phyloP scores from a whole-genome alignment of 2,329 filamentous ascomycete species.

The Berkeleyomyces rouxiae region DNA sequence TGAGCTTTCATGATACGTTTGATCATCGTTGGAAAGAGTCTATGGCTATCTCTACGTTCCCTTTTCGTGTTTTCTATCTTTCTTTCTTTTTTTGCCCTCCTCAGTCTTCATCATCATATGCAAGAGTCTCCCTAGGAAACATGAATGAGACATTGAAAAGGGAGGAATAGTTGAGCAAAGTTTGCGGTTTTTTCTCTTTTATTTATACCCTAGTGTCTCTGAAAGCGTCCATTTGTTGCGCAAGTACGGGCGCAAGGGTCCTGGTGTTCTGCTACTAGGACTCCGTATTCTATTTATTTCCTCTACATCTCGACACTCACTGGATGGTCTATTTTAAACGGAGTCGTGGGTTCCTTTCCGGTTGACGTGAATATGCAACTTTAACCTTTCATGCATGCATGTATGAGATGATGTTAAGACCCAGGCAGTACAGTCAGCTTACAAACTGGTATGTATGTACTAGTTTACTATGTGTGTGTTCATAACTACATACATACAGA shows the following conservation, averaged over 20 bases:
- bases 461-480: background rate
- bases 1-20: background rate
- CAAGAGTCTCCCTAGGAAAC: no score
- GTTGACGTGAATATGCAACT: slow-evolving; percentile 1
- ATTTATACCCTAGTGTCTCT: background rate
- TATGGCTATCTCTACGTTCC: background rate
- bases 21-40: background rate
- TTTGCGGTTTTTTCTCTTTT: no score
- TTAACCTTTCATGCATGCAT: background rate
- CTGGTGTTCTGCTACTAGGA: background rate
- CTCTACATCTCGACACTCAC: background rate
- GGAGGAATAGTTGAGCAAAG: no score
- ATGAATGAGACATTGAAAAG: no score
- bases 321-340: background rate
- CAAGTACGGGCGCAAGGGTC: background rate
- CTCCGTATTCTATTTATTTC: background rate
- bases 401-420: background rate
- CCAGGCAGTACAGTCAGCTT: background rate
- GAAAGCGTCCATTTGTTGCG: background rate
- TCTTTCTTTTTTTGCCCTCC: no score
- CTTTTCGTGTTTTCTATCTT: no score
- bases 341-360: background rate
- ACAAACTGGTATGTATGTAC: background rate
- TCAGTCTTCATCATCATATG: no score
- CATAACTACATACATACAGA: no score